These are phyloP conservation scores for Pseudogymnoascus destructans DNA, from an alignment of 2,329 filamentous ascomycete species.

Conservation along the genomic window DNA sequence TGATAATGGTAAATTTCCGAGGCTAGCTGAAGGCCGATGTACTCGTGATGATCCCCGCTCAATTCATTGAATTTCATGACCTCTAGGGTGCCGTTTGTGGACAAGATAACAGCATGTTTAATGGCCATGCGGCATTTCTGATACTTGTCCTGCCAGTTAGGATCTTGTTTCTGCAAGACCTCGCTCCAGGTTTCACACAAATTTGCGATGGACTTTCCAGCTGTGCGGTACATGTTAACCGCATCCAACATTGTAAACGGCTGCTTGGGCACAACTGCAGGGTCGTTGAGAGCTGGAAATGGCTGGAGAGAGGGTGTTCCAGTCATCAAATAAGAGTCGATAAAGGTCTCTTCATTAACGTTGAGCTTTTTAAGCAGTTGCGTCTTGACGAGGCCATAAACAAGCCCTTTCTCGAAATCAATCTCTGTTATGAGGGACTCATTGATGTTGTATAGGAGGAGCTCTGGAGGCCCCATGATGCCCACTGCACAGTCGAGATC, in stretches of 20 bases:
- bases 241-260: constrained; percentile 55
- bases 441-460: constrained; percentile 73
- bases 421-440: constrained; percentile 51
- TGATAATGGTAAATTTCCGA: constrained; percentile 86
- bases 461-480: constrained; percentile 72
- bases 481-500: constrained; percentile 58
- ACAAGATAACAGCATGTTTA: constrained; percentile 73
- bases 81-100: constrained; percentile 49
- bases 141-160: constrained; percentile 74
- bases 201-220: constrained; percentile 55
- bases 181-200: constrained; percentile 72
- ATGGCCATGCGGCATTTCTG: constrained; percentile 74
- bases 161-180: constrained; percentile 55
- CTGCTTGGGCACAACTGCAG: constrained; percentile 38
- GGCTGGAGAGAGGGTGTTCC: constrained; percentile 69
- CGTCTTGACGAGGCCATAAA: constrained; percentile 51
- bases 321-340: constrained; percentile 71
- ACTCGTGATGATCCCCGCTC: constrained; percentile 75
- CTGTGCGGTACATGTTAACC: constrained; percentile 60
- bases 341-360: constrained; percentile 58
- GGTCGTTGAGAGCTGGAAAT: constrained; percentile 63
- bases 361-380: constrained; percentile 56
- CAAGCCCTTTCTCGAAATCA: constrained; percentile 56
- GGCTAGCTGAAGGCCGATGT: constrained; percentile 79
- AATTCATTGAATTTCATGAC: constrained; percentile 61